Base-by-base conservation (phyloP, 805 yeast genomes). In the Metschnikowia henanensis region DNA sequence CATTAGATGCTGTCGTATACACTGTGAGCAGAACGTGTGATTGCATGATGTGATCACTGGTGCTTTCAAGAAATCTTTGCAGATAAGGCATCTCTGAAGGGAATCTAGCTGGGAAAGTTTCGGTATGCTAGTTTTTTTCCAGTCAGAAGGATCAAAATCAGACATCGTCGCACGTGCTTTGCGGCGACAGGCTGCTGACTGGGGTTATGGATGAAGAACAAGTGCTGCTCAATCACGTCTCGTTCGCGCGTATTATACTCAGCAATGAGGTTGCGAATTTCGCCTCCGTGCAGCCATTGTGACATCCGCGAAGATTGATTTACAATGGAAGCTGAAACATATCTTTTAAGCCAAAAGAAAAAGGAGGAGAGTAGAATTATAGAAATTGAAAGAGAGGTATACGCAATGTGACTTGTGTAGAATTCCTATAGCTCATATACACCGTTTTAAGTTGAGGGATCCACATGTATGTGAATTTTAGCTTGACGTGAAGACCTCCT, bases 21-120 rank as follows among this genome's bases (percentile, higher is more conserved):
- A 91, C 12, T 82, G 73, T 0, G 96, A 87, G 63, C 98, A 91
- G 61, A 89, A 91, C 0, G 91, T 83, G 61, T 91, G 97, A 29
- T 87, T 84, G 68, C 98, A 91, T 2, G 84, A 76, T 0, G 97
- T 87, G 33, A 85, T 65, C 29, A 88, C 87, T 1, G 98, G 97
- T 0, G 91, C 86, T 25, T 67, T 75, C 42, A 87, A 70, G 50
- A 84, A 79, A 47, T 89, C 97, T 56, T 90, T 87, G 63, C 98
- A 91, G 8, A 91, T 85, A 54, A 85, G 90, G 59, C 98, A 91
- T 57, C 96, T 60, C 39, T 89, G 68, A 20, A 83, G 68, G 2
- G 88, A 72, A 50, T 91, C 97, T 2, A 91, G 64, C 39, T 76
- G 81, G 2, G 72, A 54, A 3, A 88, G 60, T 15, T 61, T 64